Evolutionary conservation across 345 rosid species (phyloP).

Genomic region (Boechera retrofracta): DNA sequence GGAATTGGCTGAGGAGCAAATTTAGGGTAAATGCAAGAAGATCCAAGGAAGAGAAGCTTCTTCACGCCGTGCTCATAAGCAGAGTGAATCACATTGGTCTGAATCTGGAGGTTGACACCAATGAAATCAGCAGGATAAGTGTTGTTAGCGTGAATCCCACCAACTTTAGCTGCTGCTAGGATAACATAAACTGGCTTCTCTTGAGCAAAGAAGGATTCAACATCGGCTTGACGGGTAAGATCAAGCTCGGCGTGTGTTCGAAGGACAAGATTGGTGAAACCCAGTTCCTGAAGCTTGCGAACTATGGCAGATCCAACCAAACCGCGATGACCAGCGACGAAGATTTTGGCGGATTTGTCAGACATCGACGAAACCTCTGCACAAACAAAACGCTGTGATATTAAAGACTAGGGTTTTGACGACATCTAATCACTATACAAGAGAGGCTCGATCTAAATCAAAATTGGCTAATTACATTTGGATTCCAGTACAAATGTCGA

Average conservation of each 20-base stretch:
- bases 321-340: slow-evolving; percentile 95
- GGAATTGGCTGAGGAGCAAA: slow-evolving; percentile 92
- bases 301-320: slow-evolving; percentile 92
- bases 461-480: no score
- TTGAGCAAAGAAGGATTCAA: slow-evolving; percentile 70
- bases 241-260: slow-evolving; percentile 81
- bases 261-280: slow-evolving; percentile 71
- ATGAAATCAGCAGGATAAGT: slow-evolving; percentile 97
- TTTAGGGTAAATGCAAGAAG: slow-evolving; percentile 95
- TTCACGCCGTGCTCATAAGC: slow-evolving; percentile 68
- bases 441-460: not conserved
- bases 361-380: slow-evolving; percentile 55
- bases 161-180: slow-evolving; percentile 94
- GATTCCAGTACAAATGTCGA: slow-evolving; percentile 19
- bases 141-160: slow-evolving; percentile 95
- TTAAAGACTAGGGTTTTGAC: not conserved
- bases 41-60: slow-evolving; percentile 87
- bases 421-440: not conserved
- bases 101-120: slow-evolving; percentile 87
- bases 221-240: slow-evolving; percentile 77
- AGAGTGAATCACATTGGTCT: slow-evolving; percentile 87
- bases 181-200: slow-evolving; percentile 76
- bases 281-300: slow-evolving; percentile 64
- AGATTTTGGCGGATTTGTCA: slow-evolving; percentile 76
- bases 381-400: not conserved